A percentile compares a stretch with the other conserved stretches of the same genome.
Evolutionary conservation across 78 protist species (phyloP).

Genomic region (Dictyostelium capitatum): DNA sequence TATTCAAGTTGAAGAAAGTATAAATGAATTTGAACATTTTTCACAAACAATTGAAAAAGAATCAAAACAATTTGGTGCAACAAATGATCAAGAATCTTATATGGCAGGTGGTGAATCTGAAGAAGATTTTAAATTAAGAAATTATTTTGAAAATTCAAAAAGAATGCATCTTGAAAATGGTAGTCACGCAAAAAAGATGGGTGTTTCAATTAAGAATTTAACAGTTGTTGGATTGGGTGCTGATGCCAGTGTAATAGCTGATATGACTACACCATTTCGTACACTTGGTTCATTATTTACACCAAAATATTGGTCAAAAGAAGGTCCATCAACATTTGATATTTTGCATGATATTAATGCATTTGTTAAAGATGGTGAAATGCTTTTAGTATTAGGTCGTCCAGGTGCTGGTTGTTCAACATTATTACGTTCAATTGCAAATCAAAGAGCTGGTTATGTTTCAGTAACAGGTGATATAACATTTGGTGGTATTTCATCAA

Average conservation of each 20-base stretch:
- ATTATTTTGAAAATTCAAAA: conserved; percentile 53
- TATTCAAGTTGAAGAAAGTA: not conserved
- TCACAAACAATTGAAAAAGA: conserved; percentile 14
- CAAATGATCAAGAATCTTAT: conserved; percentile 13
- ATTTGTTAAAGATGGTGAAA: conserved; percentile 78
- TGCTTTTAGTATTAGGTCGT: conserved; percentile 78
- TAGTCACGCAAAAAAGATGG: conserved; percentile 39
- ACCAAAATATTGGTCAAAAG: conserved; percentile 15
- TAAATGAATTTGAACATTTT: not conserved
- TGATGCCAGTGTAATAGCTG: conserved; percentile 33
- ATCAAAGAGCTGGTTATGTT: conserved; percentile 51
- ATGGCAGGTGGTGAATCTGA: conserved; percentile 23
- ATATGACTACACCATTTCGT: conserved; percentile 34
- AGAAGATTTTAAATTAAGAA: conserved; percentile 51
- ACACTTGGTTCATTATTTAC: not conserved
- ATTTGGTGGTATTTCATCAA: conserved; percentile 59
- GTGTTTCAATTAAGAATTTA: conserved; percentile 38
- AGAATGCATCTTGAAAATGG: conserved; percentile 54
- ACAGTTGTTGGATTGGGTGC: conserved; percentile 59
- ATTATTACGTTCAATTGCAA: conserved; percentile 52
- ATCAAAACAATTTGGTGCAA: not conserved
- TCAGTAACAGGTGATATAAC: conserved; percentile 45
- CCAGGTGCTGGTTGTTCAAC: conserved; percentile 77
- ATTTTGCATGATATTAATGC: conserved; percentile 65
- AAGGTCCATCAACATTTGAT: conserved; percentile 48